Evolutionary conservation across 768 basidiomycete genomes (phyloP), one percentile per base, ranked within the genome.

Genomic region (Trametes maxima): DNA sequence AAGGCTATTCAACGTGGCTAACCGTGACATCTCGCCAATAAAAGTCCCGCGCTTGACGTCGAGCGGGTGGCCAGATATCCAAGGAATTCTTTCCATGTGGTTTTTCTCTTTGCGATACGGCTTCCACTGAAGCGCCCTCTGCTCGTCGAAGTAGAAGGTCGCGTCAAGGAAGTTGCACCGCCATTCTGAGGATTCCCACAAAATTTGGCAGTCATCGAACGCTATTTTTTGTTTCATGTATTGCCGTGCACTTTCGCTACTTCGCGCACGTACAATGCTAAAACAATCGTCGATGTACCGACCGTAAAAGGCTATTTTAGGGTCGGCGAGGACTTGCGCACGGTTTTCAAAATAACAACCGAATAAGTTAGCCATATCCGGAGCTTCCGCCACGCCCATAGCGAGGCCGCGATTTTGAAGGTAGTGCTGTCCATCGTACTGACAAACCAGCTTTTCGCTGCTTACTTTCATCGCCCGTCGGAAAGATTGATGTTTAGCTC

Each of bases 211-310:
- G 13, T 46, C 57, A 55, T 64, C 66, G 45, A 60, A 68, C 13
- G n/a, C n/a, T n/a, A n/a, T n/a, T n/a, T n/a, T n/a, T 48, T 22
- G 1, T 62, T 48, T 39, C 51, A 40, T n/a, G n/a, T n/a, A n/a
- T n/a, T n/a, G 22, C 19, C 10, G 11, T 7, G 59, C 63, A 21
- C 49, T 43, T 10, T 51, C 46, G 2, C 14, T 53, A 45, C 35
- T 63, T 25, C 45, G 24, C 17, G 52, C 52, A 17, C 21, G 11
- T 16, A 60, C 52, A 40, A 60, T 54, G 22, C 25, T 24, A n/a
- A 74, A 47, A 35, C 66, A 67, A 49, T 76, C 74, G 59, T 76
- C 74, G 62, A 76, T 76, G 54, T 73, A 77, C 22, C 45, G 45
- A 22, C 72, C 70, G 52, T 75, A 76, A 44, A 71, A 75, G 4